A percentile compares a stretch with the other conserved stretches of the same genome.
Conservation (phyloP, 192 early-diverging fungal genomes). For the Entomortierella parvispora region DNA sequence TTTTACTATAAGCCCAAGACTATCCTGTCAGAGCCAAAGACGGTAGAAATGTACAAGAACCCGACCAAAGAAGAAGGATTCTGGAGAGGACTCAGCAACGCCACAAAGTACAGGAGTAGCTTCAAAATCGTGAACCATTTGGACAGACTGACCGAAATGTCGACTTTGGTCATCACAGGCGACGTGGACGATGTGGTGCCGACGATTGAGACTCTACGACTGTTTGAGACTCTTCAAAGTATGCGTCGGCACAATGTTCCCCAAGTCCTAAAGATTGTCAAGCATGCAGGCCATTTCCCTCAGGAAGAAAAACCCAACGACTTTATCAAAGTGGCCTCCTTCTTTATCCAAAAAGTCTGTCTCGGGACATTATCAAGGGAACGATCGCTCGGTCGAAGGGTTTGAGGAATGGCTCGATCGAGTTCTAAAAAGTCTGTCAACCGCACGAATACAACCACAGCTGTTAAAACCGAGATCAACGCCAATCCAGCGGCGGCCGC, state of each 20-base stretch:
- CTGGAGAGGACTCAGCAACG: constrained; percentile 33
- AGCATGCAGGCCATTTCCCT: constrained; percentile 36
- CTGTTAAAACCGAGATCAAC: constrained; percentile 15
- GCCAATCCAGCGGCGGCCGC: background rate
- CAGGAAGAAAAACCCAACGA: constrained; percentile 34
- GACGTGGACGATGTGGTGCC: constrained; percentile 41
- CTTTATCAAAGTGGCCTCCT: constrained; percentile 34
- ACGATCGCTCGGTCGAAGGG: constrained; percentile 13
- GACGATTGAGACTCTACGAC: constrained; percentile 31
- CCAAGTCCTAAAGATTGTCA: constrained; percentile 39
- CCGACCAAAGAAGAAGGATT: constrained; percentile 28
- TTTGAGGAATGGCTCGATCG: constrained; percentile 7
- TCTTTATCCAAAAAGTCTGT: constrained; percentile 41
- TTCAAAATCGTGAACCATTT: constrained; percentile 25
- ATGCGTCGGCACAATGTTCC: constrained; percentile 22
- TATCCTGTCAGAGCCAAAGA: constrained; percentile 21
- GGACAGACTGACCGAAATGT: constrained; percentile 21
- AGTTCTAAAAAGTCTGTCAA: constrained; percentile 12
- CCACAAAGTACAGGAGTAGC: constrained; percentile 14
- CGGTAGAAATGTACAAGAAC: constrained; percentile 27
- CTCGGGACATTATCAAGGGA: constrained; percentile 25
- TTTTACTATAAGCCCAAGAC: constrained; percentile 36
- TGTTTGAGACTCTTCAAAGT: constrained; percentile 28
- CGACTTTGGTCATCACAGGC: constrained; percentile 39
- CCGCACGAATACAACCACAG: background rate